phyloP scores from a whole-genome alignment of 2,329 filamentous ascomycete genomes.

The Phyllachora maydis region DNA sequence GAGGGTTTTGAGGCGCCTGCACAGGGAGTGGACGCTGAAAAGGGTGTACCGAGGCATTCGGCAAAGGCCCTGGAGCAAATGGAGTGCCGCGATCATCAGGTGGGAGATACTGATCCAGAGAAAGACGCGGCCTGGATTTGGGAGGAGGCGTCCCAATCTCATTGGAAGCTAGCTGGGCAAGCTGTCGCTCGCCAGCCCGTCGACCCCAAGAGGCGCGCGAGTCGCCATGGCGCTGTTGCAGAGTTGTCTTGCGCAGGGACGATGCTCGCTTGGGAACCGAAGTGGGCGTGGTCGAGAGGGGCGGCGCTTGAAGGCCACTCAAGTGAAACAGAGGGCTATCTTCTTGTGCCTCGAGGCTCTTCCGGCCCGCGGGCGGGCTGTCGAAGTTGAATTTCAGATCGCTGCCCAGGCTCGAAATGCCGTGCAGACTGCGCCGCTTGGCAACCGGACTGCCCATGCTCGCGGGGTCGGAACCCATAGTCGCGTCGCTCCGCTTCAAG shows the following conservation, averaged over 20 bases:
- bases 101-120: slow-evolving; percentile 58
- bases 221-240: slow-evolving; percentile 57
- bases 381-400: slow-evolving; percentile 70
- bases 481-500: slow-evolving; percentile 76
- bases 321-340: slow-evolving; percentile 32
- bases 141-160: slow-evolving; percentile 35
- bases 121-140: slow-evolving; percentile 51
- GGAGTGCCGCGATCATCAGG: slow-evolving; percentile 40
- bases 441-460: slow-evolving; percentile 69
- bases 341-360: slow-evolving; percentile 25
- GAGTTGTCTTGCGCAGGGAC: slow-evolving; percentile 66
- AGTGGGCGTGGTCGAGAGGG: slow-evolving; percentile 22
- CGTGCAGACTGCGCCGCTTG: slow-evolving; percentile 76
- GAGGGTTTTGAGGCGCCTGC: slow-evolving; percentile 37
- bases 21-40: no score
- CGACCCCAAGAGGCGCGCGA: slow-evolving; percentile 45
- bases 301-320: slow-evolving; percentile 12
- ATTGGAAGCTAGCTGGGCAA: slow-evolving; percentile 22
- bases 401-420: slow-evolving; percentile 38
- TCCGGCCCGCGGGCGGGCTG: slow-evolving; percentile 17
- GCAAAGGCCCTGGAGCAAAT: slow-evolving; percentile 32
- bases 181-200: slow-evolving; percentile 33
- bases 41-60: slow-evolving; percentile 30
- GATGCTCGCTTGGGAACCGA: slow-evolving; percentile 47
- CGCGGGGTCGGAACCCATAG: slow-evolving; percentile 68